Base-by-base conservation (phyloP, 768 basidiomycete genomes). In the Boletus subcaerulescens region DNA sequence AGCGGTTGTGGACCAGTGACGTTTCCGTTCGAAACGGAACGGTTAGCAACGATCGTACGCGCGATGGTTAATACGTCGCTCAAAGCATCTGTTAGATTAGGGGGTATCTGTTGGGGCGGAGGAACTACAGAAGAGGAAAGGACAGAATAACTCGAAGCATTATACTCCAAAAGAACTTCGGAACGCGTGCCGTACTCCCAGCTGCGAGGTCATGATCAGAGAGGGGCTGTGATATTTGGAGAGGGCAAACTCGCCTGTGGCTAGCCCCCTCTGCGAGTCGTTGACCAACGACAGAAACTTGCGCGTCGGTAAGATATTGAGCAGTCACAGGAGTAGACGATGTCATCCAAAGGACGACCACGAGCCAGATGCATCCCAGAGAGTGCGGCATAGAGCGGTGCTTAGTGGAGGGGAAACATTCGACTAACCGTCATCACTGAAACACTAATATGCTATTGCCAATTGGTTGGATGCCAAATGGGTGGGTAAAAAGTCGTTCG, bases 61-160 rank as follows among this genome's bases (percentile, higher is more conserved):
- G 83, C 78, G 32, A 89, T 86, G 31, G 74, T 59, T 55, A 86
- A 79, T 31, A 90, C 81, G 2, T 84, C 80, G 11, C 68, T 66
- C 41, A 90, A 71, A 2, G 72, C 69, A 12, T 69, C 59, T 3
- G 68, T 66, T 36, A 59, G 12, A 7, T 62, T 22, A 5, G 60
- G 24, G 32, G 64, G 57, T 18, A 63, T 46, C 17, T 61, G 52
- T 29, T 62, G 54, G 2, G 69, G 74, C 24, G 72, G 73, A 29
- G 65, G 65, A 35, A 65, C 52, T 8, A 59, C 40, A 18, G 52
- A 48, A 46, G 69, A 36, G 24, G 73, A 73, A 44, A 79, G 69
- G 50, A 80, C 80, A n/a, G 81, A 77, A 62, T 75, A 77, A 5
- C 65, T 55, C 5, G 80, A 71, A 5, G 75, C 70, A 43, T 80